Evolutionary conservation across 805 yeast genomes (phyloP).

Genomic region (Candida suzukii): DNA sequence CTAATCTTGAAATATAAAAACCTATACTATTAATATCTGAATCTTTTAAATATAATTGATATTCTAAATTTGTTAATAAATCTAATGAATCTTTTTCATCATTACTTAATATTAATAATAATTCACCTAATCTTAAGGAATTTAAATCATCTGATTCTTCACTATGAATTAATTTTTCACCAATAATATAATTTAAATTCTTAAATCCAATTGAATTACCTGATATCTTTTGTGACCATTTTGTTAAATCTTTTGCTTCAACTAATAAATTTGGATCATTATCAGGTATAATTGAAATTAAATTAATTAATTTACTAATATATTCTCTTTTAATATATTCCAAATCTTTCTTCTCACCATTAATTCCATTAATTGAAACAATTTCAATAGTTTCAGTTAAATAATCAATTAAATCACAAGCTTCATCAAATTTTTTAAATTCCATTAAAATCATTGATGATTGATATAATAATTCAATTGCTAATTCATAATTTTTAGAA

Average conservation of each 20-base stretch:
- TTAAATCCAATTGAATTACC: slow-evolving; percentile 63
- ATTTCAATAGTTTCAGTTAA: slow-evolving; percentile 62
- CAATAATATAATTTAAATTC: slow-evolving; percentile 66
- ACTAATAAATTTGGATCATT: slow-evolving; percentile 58
- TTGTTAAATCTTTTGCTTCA: slow-evolving; percentile 56
- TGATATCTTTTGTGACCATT: slow-evolving; percentile 55
- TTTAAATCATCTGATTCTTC: slow-evolving; percentile 16
- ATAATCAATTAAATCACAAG: slow-evolving; percentile 68
- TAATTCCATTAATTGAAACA: slow-evolving; percentile 10
- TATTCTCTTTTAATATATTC: slow-evolving; percentile 7
- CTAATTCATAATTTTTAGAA: slow-evolving; percentile 57
- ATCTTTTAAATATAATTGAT: slow-evolving; percentile 26
- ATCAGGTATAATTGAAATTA: slow-evolving; percentile 36
- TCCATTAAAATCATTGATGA: slow-evolving; percentile 64
- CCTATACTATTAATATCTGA: slow-evolving; percentile 22
- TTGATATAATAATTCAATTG: slow-evolving; percentile 64
- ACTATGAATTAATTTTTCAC: slow-evolving; percentile 47
- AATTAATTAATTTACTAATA: slow-evolving; percentile 29
- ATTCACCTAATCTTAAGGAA: slow-evolving; percentile 10
- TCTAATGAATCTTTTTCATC: slow-evolving; percentile 11
- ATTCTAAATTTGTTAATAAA: slow-evolving; percentile 27
- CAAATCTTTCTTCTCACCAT: slow-evolving; percentile 16
- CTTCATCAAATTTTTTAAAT: slow-evolving; percentile 72
- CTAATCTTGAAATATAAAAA: slow-evolving; percentile 40
- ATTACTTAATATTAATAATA: slow-evolving; percentile 16